Base-by-base conservation (phyloP, 441 rosid species). In the Corymbia calophylla region DNA sequence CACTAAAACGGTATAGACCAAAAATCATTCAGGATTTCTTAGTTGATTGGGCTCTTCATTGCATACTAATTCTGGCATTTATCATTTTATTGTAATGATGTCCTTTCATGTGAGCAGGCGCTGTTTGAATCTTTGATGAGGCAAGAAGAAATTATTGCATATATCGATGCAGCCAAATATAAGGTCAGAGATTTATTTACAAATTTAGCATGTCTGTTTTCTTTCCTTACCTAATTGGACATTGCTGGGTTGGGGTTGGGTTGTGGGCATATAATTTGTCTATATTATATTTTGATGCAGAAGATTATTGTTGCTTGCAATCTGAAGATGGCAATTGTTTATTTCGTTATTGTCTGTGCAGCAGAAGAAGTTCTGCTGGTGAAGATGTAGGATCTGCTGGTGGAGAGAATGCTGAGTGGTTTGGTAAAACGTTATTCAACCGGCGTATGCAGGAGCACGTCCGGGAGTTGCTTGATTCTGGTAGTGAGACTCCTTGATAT, bases 101-200 rank as follows among this genome's bases (percentile, higher is more conserved):
- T 54, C 14, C 82, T 73, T 44, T 58, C 51, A 77, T 23, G 8
- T 60, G 39, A 81, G 53, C 87, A 89, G 91, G 91, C 82, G 16
- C 66, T 89, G 87, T 87, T 86, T 73, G 91, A 89, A 87, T 81
- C 91, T 32, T 87, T 87, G 87, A 87, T 87, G 89, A 89, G 88
- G 87, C 91, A 89, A 49, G 91, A 89, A 89, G 91, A 89, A 62
- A 87, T 87, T 84, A 68, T 80, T 25, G 91, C 91, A 27, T 89
- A 89, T 27, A 87, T 89, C 10, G 89, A 87, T 48, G 81, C 8
- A 1, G 91, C 87, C 81, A 89, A 87, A 48, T 51, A 49, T 88
- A 66, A 88, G 89, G 89, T 88, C 84, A 23, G 84, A 44, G 84
- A 27, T 23, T n/a, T n/a, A 77, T 77, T 51, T 77, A 77, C 51